Evolutionary conservation across 139 green algal genomes (phyloP).

Genomic region (Tetradesmus obliquus): DNA sequence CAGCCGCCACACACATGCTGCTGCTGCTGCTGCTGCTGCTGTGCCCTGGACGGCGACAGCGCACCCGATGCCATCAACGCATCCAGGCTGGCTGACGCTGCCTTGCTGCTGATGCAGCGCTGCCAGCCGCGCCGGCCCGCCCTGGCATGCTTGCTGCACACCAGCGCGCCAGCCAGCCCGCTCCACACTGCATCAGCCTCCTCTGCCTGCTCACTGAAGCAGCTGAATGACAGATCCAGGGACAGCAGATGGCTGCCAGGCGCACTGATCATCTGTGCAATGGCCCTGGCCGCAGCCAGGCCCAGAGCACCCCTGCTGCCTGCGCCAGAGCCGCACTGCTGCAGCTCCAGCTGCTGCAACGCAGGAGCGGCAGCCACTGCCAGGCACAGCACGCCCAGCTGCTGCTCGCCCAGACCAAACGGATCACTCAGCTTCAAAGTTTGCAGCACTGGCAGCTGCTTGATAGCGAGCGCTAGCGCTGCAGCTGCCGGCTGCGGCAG

Average conservation of each 20-base stretch:
- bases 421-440: background rate
- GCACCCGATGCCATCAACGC: background rate
- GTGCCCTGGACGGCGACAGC: background rate
- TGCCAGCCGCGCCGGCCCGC: background rate
- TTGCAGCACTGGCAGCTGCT: background rate
- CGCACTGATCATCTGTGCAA: background rate
- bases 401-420: background rate
- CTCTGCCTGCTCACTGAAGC: background rate
- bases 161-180: background rate
- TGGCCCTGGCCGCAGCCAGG: background rate
- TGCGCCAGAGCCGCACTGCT: background rate
- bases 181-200: background rate
- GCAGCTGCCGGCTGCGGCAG: background rate
- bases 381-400: background rate
- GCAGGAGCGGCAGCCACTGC: background rate
- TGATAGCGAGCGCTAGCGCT: background rate
- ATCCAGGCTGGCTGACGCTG: background rate
- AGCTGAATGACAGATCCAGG: background rate
- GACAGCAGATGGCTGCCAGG: background rate
- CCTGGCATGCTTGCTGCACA: background rate
- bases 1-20: conserved; percentile 13
- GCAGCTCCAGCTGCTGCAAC: background rate
- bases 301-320: background rate
- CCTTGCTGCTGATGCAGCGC: background rate
- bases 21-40: conserved; percentile 5